phyloP scores from a whole-genome alignment of 2,329 filamentous ascomycete species.

The Thelonectria olida region DNA sequence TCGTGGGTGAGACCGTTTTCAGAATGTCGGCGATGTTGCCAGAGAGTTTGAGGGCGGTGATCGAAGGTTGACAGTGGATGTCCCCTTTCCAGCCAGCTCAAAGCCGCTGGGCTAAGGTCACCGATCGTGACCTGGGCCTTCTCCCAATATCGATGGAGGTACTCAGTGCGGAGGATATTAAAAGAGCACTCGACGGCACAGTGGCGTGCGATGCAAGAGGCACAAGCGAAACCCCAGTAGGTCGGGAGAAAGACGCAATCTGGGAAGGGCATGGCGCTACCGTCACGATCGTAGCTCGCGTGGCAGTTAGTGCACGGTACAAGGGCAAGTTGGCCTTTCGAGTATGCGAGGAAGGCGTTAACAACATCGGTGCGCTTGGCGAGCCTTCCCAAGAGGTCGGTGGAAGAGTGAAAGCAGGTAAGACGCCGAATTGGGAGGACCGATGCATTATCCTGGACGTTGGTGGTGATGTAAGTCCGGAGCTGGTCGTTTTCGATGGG shows the following conservation, averaged over 20 bases:
- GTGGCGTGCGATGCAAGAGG: not conserved
- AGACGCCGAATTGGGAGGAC: constrained; percentile 1
- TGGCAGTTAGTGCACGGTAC: not conserved
- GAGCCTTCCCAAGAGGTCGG: not conserved
- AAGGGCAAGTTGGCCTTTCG: constrained; percentile 1
- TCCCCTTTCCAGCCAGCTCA: not conserved
- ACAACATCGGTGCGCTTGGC: not conserved
- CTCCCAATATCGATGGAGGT: too few relatives aligned
- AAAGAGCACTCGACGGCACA: not conserved
- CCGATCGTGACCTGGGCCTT: not conserved
- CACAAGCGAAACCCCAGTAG: not conserved
- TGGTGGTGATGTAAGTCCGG: not conserved
- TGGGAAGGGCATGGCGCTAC: not conserved
- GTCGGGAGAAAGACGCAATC: not conserved
- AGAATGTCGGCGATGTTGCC: not conserved
- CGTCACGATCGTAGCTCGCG: not conserved
- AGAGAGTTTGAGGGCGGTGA: not conserved
- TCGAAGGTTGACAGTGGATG: not conserved
- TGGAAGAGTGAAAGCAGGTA: not conserved
- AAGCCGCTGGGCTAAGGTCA: not conserved
- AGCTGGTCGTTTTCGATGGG: constrained; percentile 7
- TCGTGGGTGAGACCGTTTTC: not conserved
- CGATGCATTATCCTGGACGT: not conserved
- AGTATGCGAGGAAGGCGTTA: constrained; percentile 1
- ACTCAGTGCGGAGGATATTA: too few relatives aligned